Evolutionary conservation across 2,329 filamentous ascomycete genomes (phyloP).

Genomic region (Beauveria bassiana): DNA sequence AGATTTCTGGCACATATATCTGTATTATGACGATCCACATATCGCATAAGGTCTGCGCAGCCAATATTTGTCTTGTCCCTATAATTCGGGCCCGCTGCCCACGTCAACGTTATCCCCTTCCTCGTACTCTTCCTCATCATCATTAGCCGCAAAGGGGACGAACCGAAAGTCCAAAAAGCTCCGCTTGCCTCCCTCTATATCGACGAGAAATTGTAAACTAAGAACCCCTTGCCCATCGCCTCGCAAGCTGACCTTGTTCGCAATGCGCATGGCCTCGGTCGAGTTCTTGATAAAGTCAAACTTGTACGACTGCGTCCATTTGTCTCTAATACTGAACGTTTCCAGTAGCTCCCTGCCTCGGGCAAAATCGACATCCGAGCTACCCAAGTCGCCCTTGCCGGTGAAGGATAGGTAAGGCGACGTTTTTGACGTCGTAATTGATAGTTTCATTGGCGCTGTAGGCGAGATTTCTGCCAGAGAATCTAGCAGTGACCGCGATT

Average conservation of each 20-base stretch:
- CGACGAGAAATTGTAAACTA: constrained; percentile 93
- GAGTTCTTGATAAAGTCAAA: constrained; percentile 82
- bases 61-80: not conserved
- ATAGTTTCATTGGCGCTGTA: constrained; percentile 65
- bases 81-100: constrained; percentile 1
- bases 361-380: constrained; percentile 59
- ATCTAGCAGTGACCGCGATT: constrained; percentile 63
- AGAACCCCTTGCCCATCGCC: constrained; percentile 84
- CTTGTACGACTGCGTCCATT: constrained; percentile 68
- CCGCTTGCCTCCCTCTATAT: constrained; percentile 61
- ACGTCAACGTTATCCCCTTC: constrained; percentile 17
- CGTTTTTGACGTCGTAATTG: constrained; percentile 54
- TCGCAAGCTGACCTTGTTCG: constrained; percentile 85
- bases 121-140: constrained; percentile 38
- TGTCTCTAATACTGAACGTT: constrained; percentile 57
- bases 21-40: not conserved
- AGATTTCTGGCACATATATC: not conserved
- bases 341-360: constrained; percentile 62
- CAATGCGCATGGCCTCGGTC: constrained; percentile 83
- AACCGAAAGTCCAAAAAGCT: constrained; percentile 81
- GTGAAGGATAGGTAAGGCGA: constrained; percentile 70
- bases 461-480: constrained; percentile 61
- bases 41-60: not conserved
- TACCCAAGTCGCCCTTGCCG: constrained; percentile 48
- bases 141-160: constrained; percentile 62